These are phyloP conservation scores for Sugiyamaella boreocaroliniensis DNA, from an alignment of 805 yeast species.

Conservation along the genomic window DNA sequence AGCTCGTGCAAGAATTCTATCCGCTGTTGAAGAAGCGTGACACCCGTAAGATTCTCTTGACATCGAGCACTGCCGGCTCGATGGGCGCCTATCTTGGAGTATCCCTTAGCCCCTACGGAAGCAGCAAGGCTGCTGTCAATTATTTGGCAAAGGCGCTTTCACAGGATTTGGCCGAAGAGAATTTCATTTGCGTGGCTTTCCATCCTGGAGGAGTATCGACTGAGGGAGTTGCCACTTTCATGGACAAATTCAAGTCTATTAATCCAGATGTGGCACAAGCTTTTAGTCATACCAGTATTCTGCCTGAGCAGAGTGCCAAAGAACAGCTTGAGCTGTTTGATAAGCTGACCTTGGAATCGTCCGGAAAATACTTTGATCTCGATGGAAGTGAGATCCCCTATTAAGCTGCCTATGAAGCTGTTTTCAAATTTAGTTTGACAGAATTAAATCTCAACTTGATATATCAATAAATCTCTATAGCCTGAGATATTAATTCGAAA, in stretches of 20 bases:
- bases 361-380: conserved; percentile 1
- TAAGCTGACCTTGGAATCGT: background rate
- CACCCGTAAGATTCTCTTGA: conserved; percentile 26
- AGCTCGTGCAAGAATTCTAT: conserved; percentile 17
- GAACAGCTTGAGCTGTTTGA: background rate
- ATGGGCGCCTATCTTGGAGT: conserved; percentile 19
- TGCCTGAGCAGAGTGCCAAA: conserved; percentile 1
- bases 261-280: background rate
- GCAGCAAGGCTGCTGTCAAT: conserved; percentile 36
- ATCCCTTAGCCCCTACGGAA: conserved; percentile 30
- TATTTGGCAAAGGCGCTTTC: conserved; percentile 26
- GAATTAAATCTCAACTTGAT: too few relatives aligned
- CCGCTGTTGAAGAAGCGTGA: conserved; percentile 21
- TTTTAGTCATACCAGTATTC: background rate
- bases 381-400: background rate
- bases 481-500: too few relatives aligned
- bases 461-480: too few relatives aligned
- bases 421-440: too few relatives aligned
- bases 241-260: background rate
- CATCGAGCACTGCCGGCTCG: conserved; percentile 28
- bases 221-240: conserved; percentile 16
- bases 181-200: conserved; percentile 28
- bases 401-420: background rate
- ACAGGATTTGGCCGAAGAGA: conserved; percentile 25
- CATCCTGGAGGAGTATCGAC: conserved; percentile 38